Conservation (phyloP, 768 basidiomycete genomes). For the Suillus lakei region DNA sequence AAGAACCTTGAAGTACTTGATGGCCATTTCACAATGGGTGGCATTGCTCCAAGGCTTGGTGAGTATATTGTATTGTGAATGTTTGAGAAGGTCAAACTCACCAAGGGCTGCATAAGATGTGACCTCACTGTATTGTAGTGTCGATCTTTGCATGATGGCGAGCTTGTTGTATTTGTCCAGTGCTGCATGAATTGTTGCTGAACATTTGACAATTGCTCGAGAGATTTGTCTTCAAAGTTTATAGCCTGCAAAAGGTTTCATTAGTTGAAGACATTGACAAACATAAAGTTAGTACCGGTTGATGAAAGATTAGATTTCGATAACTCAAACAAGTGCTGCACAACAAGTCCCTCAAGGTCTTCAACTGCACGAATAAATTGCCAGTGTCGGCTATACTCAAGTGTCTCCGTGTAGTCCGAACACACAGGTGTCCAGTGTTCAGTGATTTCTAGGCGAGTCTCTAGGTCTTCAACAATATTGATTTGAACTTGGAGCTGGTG, state of each 20-base stretch:
- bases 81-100: slow-evolving; percentile 39
- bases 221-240: slow-evolving; percentile 38
- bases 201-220: slow-evolving; percentile 35
- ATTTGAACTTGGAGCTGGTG: no score
- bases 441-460: no score
- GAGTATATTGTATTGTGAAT: slow-evolving; percentile 34
- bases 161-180: slow-evolving; percentile 37
- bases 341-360: not conserved
- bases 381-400: not conserved
- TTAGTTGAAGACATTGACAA: not conserved
- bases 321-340: slow-evolving; percentile 42
- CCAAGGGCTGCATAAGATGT: slow-evolving; percentile 24
- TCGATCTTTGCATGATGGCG: slow-evolving; percentile 20
- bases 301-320: slow-evolving; percentile 40
- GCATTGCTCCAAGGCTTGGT: slow-evolving; percentile 27
- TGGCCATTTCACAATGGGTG: slow-evolving; percentile 20
- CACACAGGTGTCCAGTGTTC: no score
- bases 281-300: slow-evolving; percentile 31
- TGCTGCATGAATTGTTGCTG: slow-evolving; percentile 37
- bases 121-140: slow-evolving; percentile 26
- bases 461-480: no score
- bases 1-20: slow-evolving; percentile 27
- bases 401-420: not conserved
- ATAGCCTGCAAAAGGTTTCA: slow-evolving; percentile 37
- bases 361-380: slow-evolving; percentile 25